phyloP scores from a whole-genome alignment of 106 monocot species.

The Dendrobium nobile region DNA sequence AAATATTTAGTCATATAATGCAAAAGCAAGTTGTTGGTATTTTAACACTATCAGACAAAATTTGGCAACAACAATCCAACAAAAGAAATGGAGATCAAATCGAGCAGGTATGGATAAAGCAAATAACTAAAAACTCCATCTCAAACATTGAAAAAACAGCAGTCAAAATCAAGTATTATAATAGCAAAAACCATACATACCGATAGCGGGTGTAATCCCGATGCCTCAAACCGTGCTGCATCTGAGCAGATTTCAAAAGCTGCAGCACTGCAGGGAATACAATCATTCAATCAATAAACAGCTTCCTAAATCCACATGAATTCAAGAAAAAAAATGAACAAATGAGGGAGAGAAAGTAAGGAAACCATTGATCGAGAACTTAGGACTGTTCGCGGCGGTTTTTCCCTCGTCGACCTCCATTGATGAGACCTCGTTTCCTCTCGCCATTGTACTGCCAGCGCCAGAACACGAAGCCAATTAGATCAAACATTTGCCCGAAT shows the following conservation, averaged over 20 bases:
- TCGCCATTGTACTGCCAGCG: constrained; percentile 18
- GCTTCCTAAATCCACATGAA: neutral
- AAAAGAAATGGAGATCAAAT: neutral
- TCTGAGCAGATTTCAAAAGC: constrained; percentile 82
- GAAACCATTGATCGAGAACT: constrained; percentile 77
- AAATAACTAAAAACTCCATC: neutral
- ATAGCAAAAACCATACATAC: constrained; percentile 20
- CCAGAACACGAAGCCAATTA: neutral
- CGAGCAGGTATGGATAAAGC: neutral
- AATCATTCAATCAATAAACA: neutral
- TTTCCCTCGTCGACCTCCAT: constrained; percentile 67
- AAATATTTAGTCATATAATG: neutral
- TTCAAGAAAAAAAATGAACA: neutral
- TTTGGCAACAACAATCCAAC: neutral
- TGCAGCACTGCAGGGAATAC: constrained; percentile 49
- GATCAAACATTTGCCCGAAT: neutral
- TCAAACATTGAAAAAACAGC: neutral
- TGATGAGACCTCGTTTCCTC: constrained; percentile 27
- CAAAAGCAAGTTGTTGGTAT: neutral
- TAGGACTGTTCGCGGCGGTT: constrained; percentile 21
- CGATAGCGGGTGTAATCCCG: constrained; percentile 90
- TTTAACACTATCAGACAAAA: neutral
- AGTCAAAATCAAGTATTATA: neutral
- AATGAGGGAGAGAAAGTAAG: neutral
- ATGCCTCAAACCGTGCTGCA: constrained; percentile 90